Evolutionary conservation across 805 yeast species (phyloP).

Genomic region (Ogataea ramenticola): DNA sequence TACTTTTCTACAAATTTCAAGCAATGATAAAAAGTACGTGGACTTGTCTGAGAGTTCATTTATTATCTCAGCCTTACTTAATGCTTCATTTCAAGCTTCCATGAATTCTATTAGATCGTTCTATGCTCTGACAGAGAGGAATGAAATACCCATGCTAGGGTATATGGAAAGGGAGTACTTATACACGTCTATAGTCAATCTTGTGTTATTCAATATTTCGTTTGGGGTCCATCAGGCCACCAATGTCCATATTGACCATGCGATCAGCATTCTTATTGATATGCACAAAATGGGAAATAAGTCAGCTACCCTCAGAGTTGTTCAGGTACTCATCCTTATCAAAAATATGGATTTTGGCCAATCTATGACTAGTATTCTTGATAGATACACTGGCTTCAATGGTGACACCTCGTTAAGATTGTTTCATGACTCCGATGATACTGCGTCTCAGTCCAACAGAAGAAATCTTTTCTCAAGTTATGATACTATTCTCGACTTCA

Average conservation of each 20-base stretch:
- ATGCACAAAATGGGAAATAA: constrained; percentile 63
- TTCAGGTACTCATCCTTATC: constrained; percentile 37
- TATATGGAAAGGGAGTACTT: constrained; percentile 73
- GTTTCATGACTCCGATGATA: neutral
- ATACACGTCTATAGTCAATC: constrained; percentile 64
- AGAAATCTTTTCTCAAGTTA: neutral
- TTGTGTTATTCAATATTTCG: constrained; percentile 60
- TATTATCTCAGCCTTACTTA: constrained; percentile 52
- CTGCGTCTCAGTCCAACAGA: neutral
- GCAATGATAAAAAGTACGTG: constrained; percentile 33
- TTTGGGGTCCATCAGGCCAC: constrained; percentile 73
- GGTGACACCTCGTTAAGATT: neutral
- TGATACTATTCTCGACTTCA: neutral
- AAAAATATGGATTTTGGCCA: constrained; percentile 2
- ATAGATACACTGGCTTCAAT: constrained; percentile 1
- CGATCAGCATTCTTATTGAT: constrained; percentile 50
- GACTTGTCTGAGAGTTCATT: constrained; percentile 57
- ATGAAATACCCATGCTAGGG: constrained; percentile 64
- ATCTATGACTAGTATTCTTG: constrained; percentile 2
- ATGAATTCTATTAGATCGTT: constrained; percentile 58
- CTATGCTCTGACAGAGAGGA: constrained; percentile 58
- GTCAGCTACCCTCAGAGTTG: constrained; percentile 61
- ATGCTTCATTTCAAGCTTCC: constrained; percentile 68
- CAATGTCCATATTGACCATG: constrained; percentile 58
- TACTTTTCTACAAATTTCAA: constrained; percentile 46